Evolutionary conservation across 306 rosid genomes (phyloP).

Genomic region (Ceratonia siliqua): DNA sequence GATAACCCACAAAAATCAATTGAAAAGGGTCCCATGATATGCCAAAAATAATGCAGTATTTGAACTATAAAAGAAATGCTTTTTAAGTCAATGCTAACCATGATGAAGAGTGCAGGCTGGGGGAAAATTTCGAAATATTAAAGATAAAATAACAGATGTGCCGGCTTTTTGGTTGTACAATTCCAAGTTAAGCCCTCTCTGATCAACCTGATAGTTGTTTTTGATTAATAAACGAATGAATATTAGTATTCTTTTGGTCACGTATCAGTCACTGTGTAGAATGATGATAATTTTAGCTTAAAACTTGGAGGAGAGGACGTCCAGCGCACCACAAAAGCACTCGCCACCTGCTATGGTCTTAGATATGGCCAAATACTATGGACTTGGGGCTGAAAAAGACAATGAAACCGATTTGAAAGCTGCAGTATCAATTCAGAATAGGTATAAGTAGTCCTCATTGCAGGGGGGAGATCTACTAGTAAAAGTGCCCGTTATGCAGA

Average conservation of each 20-base stretch:
- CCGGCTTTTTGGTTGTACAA: slow-evolving; percentile 47
- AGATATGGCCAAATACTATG: slow-evolving; percentile 24
- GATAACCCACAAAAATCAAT: slow-evolving; percentile 2
- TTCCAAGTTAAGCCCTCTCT: background rate
- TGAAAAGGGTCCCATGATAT: slow-evolving; percentile 31
- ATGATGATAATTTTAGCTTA: background rate
- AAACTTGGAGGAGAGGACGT: background rate
- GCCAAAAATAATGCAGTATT: slow-evolving; percentile 42
- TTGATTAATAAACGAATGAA: slow-evolving; percentile 10
- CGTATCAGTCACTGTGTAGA: slow-evolving; percentile 1
- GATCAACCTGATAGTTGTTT: slow-evolving; percentile 24
- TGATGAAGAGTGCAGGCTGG: slow-evolving; percentile 34
- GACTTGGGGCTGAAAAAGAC: slow-evolving; percentile 30
- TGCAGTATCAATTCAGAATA: background rate
- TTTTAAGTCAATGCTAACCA: slow-evolving; percentile 61
- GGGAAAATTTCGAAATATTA: background rate
- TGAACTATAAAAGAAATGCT: slow-evolving; percentile 42
- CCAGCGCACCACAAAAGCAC: background rate
- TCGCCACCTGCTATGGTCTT: background rate
- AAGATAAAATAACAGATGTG: slow-evolving; percentile 28
- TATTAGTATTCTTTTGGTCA: slow-evolving; percentile 14
- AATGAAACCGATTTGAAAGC: slow-evolving; percentile 29
- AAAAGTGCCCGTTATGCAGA: slow-evolving; percentile 21
- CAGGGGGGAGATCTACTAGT: background rate
- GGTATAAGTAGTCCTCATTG: background rate